Evolutionary conservation across 208 protist genomes (phyloP).

Genomic region (Leishmania arabica): DNA sequence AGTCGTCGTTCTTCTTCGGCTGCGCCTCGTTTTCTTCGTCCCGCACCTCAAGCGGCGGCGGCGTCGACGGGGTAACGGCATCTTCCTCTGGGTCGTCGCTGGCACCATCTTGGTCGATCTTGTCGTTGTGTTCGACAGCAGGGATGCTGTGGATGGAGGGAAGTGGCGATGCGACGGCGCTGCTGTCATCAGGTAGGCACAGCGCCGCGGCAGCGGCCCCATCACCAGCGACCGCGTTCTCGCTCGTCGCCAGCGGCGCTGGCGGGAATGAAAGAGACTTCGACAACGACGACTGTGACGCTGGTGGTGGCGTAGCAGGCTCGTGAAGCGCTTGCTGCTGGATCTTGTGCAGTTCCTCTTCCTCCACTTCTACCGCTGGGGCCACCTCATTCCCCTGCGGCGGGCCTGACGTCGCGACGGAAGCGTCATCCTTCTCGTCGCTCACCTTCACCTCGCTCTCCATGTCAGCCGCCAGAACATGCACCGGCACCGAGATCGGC

Average conservation of each 20-base stretch:
- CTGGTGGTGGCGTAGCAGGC: background rate
- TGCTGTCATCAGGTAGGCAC: background rate
- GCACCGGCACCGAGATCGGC: background rate
- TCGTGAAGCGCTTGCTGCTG: constrained; percentile 1
- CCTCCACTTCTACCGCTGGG: background rate
- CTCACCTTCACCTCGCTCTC: background rate
- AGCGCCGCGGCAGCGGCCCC: background rate
- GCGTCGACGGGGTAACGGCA: background rate
- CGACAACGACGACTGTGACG: background rate
- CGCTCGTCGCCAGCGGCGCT: background rate
- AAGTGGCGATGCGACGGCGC: background rate
- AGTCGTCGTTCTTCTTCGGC: constrained; percentile 1
- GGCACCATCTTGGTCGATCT: background rate
- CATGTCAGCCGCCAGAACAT: background rate
- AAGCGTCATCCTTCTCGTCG: background rate
- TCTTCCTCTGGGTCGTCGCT: background rate
- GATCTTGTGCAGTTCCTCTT: background rate
- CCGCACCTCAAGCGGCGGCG: background rate
- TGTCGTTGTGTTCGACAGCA: background rate
- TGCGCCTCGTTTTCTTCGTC: background rate
- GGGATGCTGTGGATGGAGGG: background rate
- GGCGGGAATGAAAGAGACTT: background rate
- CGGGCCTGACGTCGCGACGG: background rate
- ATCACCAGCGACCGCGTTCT: background rate
- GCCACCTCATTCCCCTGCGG: background rate